Conservation (phyloP, 345 rosid genomes). For the Camelina hispida region DNA sequence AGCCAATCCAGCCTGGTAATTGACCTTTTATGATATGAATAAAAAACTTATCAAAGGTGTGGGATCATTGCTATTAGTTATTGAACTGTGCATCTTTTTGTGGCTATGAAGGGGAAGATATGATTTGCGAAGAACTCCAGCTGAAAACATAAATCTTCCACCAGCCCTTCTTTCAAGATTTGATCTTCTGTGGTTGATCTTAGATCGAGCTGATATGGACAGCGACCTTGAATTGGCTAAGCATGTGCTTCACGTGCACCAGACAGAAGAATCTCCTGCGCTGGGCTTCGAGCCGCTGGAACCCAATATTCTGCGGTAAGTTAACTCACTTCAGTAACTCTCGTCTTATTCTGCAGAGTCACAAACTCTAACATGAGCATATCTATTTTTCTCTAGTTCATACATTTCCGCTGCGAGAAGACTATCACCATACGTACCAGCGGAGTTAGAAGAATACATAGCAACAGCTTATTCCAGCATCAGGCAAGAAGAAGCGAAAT, state of each 20-base stretch:
- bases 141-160: slow-evolving; percentile 96
- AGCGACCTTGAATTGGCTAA: slow-evolving; percentile 93
- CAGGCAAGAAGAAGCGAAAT: slow-evolving; percentile 95
- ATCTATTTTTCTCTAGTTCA: slow-evolving; percentile 58
- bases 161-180: slow-evolving; percentile 96
- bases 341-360: slow-evolving; percentile 5
- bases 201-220: slow-evolving; percentile 98
- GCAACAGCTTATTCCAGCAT: slow-evolving; percentile 92
- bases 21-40: slow-evolving; percentile 12
- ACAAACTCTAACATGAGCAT: slow-evolving; percentile 25
- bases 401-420: slow-evolving; percentile 94
- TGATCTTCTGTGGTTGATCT: slow-evolving; percentile 94
- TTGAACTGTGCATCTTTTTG: slow-evolving; percentile 28
- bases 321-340: neutral
- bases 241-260: slow-evolving; percentile 93
- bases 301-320: slow-evolving; percentile 83
- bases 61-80: slow-evolving; percentile 23
- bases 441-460: slow-evolving; percentile 88
- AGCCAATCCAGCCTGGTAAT: slow-evolving; percentile 98
- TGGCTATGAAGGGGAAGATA: slow-evolving; percentile 86
- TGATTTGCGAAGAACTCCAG: slow-evolving; percentile 92
- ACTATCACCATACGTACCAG: slow-evolving; percentile 80
- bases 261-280: slow-evolving; percentile 85
- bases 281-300: slow-evolving; percentile 93
- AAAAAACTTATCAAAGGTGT: neutral